Percentiles rank a stretch among this genome's conserved stretches.
phyloP scores from a whole-genome alignment of 306 rosid genomes.

The Quercus agrifolia region DNA sequence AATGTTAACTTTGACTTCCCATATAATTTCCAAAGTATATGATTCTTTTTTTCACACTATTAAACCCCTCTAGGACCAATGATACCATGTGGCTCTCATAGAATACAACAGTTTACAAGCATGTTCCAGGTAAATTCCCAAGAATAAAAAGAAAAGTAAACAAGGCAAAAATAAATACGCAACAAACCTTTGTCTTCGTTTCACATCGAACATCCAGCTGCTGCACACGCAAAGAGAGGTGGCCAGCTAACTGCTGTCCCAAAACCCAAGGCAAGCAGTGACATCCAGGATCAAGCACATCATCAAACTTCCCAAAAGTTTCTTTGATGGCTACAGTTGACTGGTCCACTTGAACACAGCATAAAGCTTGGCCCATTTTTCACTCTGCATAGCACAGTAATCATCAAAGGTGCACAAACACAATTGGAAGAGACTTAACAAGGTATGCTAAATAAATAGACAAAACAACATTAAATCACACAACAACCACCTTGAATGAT shows the following conservation, averaged over 20 bases:
- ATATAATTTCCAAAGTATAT: neutral
- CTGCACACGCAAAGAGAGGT: constrained; percentile 52
- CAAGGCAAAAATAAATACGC: neutral
- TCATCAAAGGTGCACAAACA: neutral
- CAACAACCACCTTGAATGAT: too few species aligned
- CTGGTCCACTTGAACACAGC: constrained; percentile 58
- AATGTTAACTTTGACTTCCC: too few species aligned
- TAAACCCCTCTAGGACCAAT: neutral
- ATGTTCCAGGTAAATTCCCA: neutral
- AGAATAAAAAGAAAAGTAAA: neutral
- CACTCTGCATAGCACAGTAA: neutral
- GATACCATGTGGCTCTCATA: neutral
- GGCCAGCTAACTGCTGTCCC: constrained; percentile 46
- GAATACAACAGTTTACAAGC: neutral
- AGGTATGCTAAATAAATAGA: too few species aligned
- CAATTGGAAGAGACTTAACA: too few species aligned
- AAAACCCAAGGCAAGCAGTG: constrained; percentile 56
- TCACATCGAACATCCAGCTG: constrained; percentile 63
- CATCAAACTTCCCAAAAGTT: constrained; percentile 54
- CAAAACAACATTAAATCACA: too few species aligned
- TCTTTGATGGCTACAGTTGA: constrained; percentile 50
- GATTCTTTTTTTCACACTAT: neutral
- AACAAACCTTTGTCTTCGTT: constrained; percentile 53
- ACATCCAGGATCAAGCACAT: constrained; percentile 52
- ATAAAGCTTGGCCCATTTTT: constrained; percentile 48